Base-by-base conservation (phyloP, 2,329 filamentous ascomycete species). In the Diplocarpon rosae region DNA sequence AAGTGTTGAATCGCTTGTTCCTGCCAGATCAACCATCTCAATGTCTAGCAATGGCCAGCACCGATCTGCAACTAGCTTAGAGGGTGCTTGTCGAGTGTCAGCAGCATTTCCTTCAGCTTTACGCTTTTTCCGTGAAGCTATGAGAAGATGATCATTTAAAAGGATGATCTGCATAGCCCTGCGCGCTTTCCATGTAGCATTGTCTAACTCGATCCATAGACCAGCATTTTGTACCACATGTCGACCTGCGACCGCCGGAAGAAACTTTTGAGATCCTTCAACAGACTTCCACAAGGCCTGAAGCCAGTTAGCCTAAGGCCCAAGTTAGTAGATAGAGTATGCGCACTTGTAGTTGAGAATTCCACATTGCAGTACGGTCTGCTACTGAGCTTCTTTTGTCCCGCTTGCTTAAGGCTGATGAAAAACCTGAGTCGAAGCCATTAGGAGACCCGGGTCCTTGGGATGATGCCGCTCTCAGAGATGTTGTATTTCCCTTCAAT, bases 211-310 rank as follows among this genome's bases (percentile, higher is more conserved):
- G 47, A 96, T 85, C 92, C 92, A 98, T 38, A 83, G 77, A 1
- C 86, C 84, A 3, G 88, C 94, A 63, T 96, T 90, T 62, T 94
- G 81, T 2, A 96, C 78, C 37, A 98, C 88, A 62, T 95, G 93
- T 32, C 92, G 81, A n/a, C 89, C 90, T 15, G 85, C 79, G 15
- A 88, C 75, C 43, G 89, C 92, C 12, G 92, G 92, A 10, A 98
- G 69, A 59, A 94, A 98, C 63, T 96, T 96, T 59, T 98, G 92
- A 9, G 89, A 95, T 1, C 90, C 90, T 63, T 96, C 92, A n/a
- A 98, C 86, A 35, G 84, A 85, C 67, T 95, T 96, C 78, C 92
- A 98, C 37, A 98, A 69, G 17, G 87, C 82, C 64, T 93, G 29
- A 1, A 32, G 17, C 9, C 14, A 35, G 20, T 56, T 43, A 55